Evolutionary conservation across 2,329 filamentous ascomycete genomes (phyloP), one percentile per base, ranked within the genome.

Genomic region (Penicillium sp.): DNA sequence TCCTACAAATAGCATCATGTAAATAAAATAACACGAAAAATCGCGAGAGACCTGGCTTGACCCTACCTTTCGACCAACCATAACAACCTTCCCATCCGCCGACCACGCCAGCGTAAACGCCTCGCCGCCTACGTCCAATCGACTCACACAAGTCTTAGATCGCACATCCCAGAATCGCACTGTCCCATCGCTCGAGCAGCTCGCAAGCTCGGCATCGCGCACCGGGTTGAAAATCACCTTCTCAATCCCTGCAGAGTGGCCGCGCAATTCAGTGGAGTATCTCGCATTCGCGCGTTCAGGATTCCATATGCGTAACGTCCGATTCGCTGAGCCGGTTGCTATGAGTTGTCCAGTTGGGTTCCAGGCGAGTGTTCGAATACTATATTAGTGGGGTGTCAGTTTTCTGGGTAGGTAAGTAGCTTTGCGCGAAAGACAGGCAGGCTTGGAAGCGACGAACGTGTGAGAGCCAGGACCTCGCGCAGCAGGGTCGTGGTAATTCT

Each of bases 231-330:
- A 80, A 11, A 76, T 63, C 14, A 79, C 76, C 52, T 79, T 76
- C 63, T 80, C 77, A 21, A 79, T 74, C 2, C 69, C 74, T 16
- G 73, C 74, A 2, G 74, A 69, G 60, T 80, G 77, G 6, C 77
- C 77, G 57, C 76, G 74, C 47, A 80, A 64, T 53, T 80, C 77
- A 5, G 75, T 79, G 28, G 77, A 78, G 61, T 78, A 76, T 63
- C 73, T 72, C 24, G 73, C 70, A 59, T 71, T 67, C 18, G 77
- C 72, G 53, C 77, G 73, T 57, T 80, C 77, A 0, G 77, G 77
- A 61, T 99, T 96, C 93, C 94, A 99, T 62, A 99, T 85, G n/a
- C 91, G 87, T 46, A 99, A 79, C 0, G 86, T 87, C 53, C 93
- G 92, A 74, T 97, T 89, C 8, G 93, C 90, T 2, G 90, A 89